phyloP scores from a whole-genome alignment of 1,139 yeast genomes.

The Sugiyamaella castrensis region DNA sequence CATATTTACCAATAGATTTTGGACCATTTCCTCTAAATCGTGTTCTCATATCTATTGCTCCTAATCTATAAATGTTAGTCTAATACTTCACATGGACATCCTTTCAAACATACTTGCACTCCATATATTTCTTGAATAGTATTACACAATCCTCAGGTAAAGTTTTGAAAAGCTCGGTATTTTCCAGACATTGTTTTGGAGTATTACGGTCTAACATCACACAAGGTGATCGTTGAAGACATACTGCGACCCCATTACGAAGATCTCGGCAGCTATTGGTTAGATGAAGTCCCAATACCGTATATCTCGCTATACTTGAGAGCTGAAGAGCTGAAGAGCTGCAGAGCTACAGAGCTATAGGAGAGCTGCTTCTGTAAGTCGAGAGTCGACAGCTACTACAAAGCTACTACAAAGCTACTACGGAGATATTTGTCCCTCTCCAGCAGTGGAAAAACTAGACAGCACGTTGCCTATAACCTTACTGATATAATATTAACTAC shows the following conservation, averaged over 20 bases:
- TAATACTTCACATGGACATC: conserved; percentile 1
- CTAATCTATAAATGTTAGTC: conserved; percentile 4
- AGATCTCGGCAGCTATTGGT: conserved; percentile 80
- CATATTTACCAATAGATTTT: conserved; percentile 85
- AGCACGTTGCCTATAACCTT: too few species aligned
- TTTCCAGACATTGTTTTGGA: conserved; percentile 81
- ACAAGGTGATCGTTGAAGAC: conserved; percentile 94
- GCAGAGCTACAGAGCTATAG: too few species aligned
- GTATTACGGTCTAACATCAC: conserved; percentile 86
- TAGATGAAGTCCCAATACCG: neutral
- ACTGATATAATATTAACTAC: neutral
- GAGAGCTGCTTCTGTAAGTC: too few species aligned
- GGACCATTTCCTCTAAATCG: conserved; percentile 95
- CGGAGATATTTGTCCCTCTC: too few species aligned
- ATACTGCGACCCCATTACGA: conserved; percentile 87
- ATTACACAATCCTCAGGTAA: conserved; percentile 88
- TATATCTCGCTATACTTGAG: too few species aligned
- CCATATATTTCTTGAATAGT: conserved; percentile 79
- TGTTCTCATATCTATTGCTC: conserved; percentile 44
- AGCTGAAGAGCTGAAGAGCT: too few species aligned
- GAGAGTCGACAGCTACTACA: too few species aligned
- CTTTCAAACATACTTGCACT: conserved; percentile 53
- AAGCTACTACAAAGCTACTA: too few species aligned
- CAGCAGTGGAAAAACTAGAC: too few species aligned
- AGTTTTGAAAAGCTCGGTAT: conserved; percentile 71